Evolutionary conservation across 2,329 filamentous ascomycete genomes (phyloP), one percentile per base, ranked within the genome.

Genomic region (Pleomassaria siparia): DNA sequence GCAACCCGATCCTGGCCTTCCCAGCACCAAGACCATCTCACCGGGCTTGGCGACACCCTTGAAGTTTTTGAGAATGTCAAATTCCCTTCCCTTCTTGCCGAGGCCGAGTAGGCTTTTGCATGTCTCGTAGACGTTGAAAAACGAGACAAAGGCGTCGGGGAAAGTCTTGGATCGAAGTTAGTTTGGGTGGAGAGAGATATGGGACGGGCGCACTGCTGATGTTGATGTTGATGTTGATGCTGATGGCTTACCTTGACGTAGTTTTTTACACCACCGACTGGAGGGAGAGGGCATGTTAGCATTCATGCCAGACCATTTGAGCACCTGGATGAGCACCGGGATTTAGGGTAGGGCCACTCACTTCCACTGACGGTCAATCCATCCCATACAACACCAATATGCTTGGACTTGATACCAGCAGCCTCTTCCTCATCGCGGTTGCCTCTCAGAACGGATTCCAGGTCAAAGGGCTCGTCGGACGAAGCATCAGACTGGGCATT

Each of bases 1-100:
- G 55, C 79, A 81, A 29, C 79, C 79, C 26, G 71, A 73, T 0
- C 89, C 89, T 0, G 89, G 89, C 52, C 85, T 81, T 18, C 89
- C 89, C 6, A 95, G 76, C 0, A 95, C 89, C 2, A 95, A 76
- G 0, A 92, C 81, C 90, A 96, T 95, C 75, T 96, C 91, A 1
- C 91, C 91, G 0, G 89, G 88, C 46, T 69, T 70, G 5, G 62
- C 60, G 6, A 77, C 70, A 40, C 75, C 87, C 43, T 77, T 78
- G 73, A 91, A 94, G 54, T 81, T 76, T 51, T 89, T 79, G 20
- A 95, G 72, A 37, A 95, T 85, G 5, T 89, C 85, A 32, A 85
- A 81, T 65, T 95, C 87, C 25, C 76, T 76, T 2, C 85, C 85
- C 66, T 88, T 88, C 47, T 81, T 82, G 0, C 84, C 83, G 13